Evolutionary conservation across 257 asterid species (phyloP).

Genomic region (Capsicum baccatum): DNA sequence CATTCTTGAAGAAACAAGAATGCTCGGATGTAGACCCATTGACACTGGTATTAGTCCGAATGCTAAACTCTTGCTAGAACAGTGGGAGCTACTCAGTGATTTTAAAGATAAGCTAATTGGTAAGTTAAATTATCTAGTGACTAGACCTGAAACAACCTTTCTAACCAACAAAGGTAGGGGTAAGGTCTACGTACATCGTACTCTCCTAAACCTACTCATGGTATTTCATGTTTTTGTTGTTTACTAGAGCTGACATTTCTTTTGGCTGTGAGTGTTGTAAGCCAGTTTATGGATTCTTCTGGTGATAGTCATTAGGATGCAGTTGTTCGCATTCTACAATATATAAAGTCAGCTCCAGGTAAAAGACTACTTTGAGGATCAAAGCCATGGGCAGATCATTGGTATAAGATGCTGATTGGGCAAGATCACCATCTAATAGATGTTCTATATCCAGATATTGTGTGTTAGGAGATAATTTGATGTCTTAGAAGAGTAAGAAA

Average conservation of each 20-base stretch:
- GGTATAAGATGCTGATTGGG: neutral
- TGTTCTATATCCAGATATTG: neutral
- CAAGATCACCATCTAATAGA: neutral
- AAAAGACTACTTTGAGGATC: neutral
- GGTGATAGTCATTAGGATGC: neutral
- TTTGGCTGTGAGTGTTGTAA: neutral
- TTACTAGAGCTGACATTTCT: neutral
- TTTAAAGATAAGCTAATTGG: neutral
- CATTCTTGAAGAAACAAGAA: neutral
- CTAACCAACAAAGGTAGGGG: too few species aligned
- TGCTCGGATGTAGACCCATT: neutral
- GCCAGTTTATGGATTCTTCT: neutral
- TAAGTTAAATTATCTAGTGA: neutral
- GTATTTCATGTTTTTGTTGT: too few species aligned
- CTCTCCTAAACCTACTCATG: too few species aligned
- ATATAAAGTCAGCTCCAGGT: neutral
- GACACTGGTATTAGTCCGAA: neutral
- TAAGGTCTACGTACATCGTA: too few species aligned
- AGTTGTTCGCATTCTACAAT: neutral
- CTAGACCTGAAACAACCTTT: neutral
- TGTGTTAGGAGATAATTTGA: neutral
- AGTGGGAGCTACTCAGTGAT: neutral
- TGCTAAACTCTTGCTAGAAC: neutral
- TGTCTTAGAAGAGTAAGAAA: neutral
- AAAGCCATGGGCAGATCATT: neutral